Conservation (phyloP, 2,329 filamentous ascomycete genomes). For the Elsinoe necatrix region DNA sequence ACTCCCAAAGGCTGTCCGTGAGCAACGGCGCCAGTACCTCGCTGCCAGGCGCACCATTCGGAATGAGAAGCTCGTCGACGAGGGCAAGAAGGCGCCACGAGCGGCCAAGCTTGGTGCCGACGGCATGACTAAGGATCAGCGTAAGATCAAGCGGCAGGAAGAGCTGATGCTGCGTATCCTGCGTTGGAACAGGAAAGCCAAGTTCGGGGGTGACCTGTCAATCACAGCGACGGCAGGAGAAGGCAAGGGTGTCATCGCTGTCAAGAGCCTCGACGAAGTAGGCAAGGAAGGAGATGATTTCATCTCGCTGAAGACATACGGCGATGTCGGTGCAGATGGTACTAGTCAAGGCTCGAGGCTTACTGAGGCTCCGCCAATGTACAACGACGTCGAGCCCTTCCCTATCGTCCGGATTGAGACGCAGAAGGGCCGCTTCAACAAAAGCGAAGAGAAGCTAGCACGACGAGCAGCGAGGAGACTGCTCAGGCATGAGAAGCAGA, state of each 20-base stretch:
- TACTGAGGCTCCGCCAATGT: background rate
- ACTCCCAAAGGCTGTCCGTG: constrained; percentile 21
- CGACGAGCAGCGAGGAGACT: constrained; percentile 19
- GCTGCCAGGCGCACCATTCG: constrained; percentile 13
- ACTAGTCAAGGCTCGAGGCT: background rate
- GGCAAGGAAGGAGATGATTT: background rate
- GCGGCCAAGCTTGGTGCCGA: background rate
- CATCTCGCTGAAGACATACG: background rate
- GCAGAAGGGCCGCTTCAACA: constrained; percentile 14
- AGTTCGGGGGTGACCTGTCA: background rate
- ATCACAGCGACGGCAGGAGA: background rate
- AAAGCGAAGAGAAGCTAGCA: constrained; percentile 19
- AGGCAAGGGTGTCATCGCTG: constrained; percentile 15
- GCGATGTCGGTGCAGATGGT: background rate
- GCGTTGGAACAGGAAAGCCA: constrained; percentile 14
- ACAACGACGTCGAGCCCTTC: constrained; percentile 16
- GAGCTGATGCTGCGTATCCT: constrained; percentile 18
- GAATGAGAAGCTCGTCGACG: background rate
- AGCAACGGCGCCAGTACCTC: constrained; percentile 21
- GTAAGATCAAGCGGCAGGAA: constrained; percentile 18
- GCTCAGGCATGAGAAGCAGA: constrained; percentile 18
- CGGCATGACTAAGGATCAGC: constrained; percentile 4
- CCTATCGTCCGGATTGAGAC: constrained; percentile 17
- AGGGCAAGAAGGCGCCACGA: constrained; percentile 5
- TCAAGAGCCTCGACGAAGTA: background rate